Evolutionary conservation across 2,329 filamentous ascomycete species (phyloP), one percentile per base, ranked within the genome.

Genomic region (Fusarium odoratissimum): DNA sequence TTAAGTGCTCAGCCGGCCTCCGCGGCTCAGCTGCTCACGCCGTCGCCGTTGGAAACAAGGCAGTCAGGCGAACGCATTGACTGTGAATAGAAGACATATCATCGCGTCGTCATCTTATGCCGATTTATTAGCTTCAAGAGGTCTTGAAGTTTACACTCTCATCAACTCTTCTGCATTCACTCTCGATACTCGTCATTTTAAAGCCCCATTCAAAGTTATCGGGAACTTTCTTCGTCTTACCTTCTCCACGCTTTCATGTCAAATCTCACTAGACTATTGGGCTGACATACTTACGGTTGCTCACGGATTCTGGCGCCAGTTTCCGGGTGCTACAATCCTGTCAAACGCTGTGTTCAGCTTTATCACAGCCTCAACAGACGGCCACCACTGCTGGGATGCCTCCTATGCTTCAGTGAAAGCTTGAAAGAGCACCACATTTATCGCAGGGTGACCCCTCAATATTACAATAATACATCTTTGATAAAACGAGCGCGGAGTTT

Each of bases 321-420:
- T 45, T 41, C 63, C 63, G 52, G 57, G 70, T 71, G 48, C 38
- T 38, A 71, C 70, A 42, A 44, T 52, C 54, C 69, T 70, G 65
- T 57, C 42, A 52, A 52, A 40, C 64, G 42, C 46, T 46, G 37
- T 42, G 57, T 62, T 64, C 67, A 61, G 51, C 42, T 44, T 25
- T 60, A 45, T 45, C 37, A 31, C 31, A 58, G 52, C 42, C n/a
- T 54, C 44, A 45, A 33, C 12, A 38, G 31, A 23, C 35, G 49
- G 16, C 40, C 48, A 52, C 23, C 48, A 17, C 28, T 12, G 13
- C 45, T 42, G n/a, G 31, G 38, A 56, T 41, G 28, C 41, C 40
- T 19, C 51, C 31, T 13, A 38, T 58, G 31, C 40, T 30, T 31
- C 35, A 46, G 42, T 38, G 45, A 51, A 31, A 23, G 37, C 16